Conservation (phyloP, 2,329 filamentous ascomycete genomes). For the Epichloe baconii region DNA sequence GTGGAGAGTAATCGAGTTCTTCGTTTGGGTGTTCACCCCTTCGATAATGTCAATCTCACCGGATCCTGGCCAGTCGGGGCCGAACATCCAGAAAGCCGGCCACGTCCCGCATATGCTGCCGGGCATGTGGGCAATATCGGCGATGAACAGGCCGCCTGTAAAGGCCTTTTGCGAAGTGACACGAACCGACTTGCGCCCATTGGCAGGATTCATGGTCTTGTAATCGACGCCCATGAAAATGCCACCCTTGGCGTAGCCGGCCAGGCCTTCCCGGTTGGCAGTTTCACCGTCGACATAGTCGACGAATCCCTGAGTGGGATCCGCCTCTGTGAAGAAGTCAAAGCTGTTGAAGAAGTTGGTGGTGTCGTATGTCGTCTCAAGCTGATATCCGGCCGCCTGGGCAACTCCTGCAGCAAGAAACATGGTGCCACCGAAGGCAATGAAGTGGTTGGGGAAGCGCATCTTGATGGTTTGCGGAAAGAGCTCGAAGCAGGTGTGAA, state of each 20-base stretch:
- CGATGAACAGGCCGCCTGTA: conserved; percentile 55
- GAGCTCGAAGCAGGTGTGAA: not conserved
- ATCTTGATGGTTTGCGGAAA: conserved; percentile 4
- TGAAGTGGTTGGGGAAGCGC: conserved; percentile 11
- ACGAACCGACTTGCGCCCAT: conserved; percentile 58
- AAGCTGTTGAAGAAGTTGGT: conserved; percentile 44
- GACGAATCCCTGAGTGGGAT: conserved; percentile 68
- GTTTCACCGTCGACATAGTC: conserved; percentile 48
- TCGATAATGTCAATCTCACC: conserved; percentile 77
- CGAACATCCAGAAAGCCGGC: conserved; percentile 62
- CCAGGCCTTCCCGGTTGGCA: conserved; percentile 45
- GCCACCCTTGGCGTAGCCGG: conserved; percentile 38
- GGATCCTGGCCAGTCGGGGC: conserved; percentile 52
- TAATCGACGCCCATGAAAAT: conserved; percentile 61
- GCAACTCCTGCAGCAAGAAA: conserved; percentile 15
- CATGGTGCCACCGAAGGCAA: conserved; percentile 16
- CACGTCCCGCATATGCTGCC: conserved; percentile 56
- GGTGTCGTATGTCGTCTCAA: conserved; percentile 34
- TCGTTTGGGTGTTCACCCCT: conserved; percentile 51
- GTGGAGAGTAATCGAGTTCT: conserved; percentile 55
- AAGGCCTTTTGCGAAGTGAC: conserved; percentile 54
- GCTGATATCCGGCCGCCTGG: conserved; percentile 26
- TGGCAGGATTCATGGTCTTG: conserved; percentile 37
- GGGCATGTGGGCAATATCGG: conserved; percentile 69
- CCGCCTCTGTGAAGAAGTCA: conserved; percentile 41